Conservation (phyloP, 768 basidiomycete species). For the Amanita pseudoporphyria region DNA sequence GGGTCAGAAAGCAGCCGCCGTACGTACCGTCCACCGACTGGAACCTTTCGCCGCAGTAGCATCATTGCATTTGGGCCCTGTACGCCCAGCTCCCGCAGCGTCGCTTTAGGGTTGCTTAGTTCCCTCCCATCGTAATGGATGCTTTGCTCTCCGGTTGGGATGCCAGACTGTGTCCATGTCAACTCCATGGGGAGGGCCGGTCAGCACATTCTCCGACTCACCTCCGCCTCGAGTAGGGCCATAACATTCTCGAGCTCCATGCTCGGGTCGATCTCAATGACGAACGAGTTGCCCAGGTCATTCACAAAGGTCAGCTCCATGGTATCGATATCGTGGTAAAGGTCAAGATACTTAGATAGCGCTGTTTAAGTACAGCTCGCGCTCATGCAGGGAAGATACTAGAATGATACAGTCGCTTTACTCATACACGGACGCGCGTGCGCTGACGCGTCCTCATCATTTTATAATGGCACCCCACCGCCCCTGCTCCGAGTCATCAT, state of each 20-base stretch:
- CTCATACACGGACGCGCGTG: not conserved
- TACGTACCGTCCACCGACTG: slow-evolving; percentile 29
- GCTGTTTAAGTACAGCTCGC: not conserved
- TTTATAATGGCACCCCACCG: slow-evolving; percentile 10
- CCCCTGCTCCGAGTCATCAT: slow-evolving; percentile 1
- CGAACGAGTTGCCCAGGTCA: slow-evolving; percentile 53
- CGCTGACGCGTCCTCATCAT: not conserved
- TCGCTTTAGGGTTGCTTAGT: slow-evolving; percentile 53
- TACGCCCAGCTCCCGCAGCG: slow-evolving; percentile 60
- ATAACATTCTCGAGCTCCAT: slow-evolving; percentile 92
- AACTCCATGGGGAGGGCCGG: not conserved
- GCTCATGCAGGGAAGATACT: not conserved
- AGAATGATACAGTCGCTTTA: not conserved
- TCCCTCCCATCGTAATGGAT: slow-evolving; percentile 62
- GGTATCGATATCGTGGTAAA: slow-evolving; percentile 4
- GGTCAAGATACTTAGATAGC: too few species aligned
- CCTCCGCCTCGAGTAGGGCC: slow-evolving; percentile 94
- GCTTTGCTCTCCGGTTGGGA: slow-evolving; percentile 63
- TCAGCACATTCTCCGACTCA: slow-evolving; percentile 25
- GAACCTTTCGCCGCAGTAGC: slow-evolving; percentile 50
- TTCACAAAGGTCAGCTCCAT: slow-evolving; percentile 72
- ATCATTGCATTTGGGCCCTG: slow-evolving; percentile 44
- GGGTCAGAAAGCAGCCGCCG: not conserved
- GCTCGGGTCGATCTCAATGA: slow-evolving; percentile 76
- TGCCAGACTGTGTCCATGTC: slow-evolving; percentile 46